Evolutionary conservation across 164 flowering plant genomes (phyloP).

Genomic region (Buxus sempervirens): DNA sequence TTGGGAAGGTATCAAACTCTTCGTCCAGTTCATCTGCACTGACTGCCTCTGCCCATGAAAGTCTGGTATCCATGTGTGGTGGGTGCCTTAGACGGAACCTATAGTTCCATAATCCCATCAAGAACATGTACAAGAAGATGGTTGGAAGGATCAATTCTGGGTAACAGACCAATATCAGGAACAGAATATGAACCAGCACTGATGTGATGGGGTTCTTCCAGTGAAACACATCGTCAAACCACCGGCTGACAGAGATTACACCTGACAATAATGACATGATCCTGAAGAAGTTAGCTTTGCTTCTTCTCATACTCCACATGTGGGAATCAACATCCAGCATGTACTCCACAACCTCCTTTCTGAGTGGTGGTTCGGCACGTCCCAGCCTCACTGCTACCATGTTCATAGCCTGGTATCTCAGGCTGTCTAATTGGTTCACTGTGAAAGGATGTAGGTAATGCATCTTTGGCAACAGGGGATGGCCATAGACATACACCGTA

Average conservation of each 20-base stretch:
- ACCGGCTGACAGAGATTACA: conserved; percentile 41
- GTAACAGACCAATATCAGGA: conserved; percentile 56
- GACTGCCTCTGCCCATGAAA: conserved; percentile 72
- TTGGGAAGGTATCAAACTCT: conserved; percentile 64
- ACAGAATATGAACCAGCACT: conserved; percentile 57
- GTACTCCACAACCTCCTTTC: conserved; percentile 67
- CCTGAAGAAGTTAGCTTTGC: conserved; percentile 79
- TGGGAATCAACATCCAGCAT: conserved; percentile 80
- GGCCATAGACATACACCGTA: conserved; percentile 51
- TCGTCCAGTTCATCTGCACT: conserved; percentile 61
- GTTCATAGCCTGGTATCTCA: conserved; percentile 65
- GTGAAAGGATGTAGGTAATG: conserved; percentile 75
- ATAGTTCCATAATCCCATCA: conserved; percentile 76
- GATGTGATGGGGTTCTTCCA: conserved; percentile 74
- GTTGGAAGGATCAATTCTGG: conserved; percentile 76
- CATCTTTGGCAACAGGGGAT: conserved; percentile 68
- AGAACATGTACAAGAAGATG: conserved; percentile 60
- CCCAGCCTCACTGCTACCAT: conserved; percentile 58
- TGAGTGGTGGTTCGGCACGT: conserved; percentile 58
- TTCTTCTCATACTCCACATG: conserved; percentile 72
- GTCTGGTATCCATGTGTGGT: conserved; percentile 64
- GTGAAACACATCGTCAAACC: conserved; percentile 61
- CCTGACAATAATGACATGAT: conserved; percentile 61
- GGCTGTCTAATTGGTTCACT: conserved; percentile 55
- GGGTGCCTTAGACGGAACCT: conserved; percentile 63